Conservation (phyloP, 1,139 yeast genomes). For the Nadsonia commutata region DNA sequence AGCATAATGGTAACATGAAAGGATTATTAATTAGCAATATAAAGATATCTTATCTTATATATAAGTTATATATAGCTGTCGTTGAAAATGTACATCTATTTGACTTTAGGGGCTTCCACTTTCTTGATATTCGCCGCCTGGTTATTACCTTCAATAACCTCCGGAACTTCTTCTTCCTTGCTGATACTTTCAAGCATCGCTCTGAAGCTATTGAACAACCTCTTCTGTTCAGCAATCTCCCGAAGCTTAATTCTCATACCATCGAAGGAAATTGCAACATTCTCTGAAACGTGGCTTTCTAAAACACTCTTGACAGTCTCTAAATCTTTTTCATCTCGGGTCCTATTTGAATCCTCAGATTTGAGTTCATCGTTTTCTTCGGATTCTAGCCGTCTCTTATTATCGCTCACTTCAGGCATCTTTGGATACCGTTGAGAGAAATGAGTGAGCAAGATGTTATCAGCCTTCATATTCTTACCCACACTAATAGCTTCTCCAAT, state of each 20-base stretch:
- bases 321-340: conserved; percentile 12
- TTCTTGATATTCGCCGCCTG: background rate
- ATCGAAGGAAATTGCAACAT: conserved; percentile 42
- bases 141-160: background rate
- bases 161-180: background rate
- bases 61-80: no score
- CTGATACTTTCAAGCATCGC: background rate
- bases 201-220: background rate
- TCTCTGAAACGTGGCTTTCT: conserved; percentile 7
- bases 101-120: background rate
- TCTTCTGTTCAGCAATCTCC: conserved; percentile 22
- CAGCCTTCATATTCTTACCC: conserved; percentile 56
- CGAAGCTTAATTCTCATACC: conserved; percentile 37
- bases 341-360: background rate
- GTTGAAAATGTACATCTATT: no score
- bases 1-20: no score
- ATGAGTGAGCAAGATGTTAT: conserved; percentile 66
- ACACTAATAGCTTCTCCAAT: conserved; percentile 72
- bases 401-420: conserved; percentile 28
- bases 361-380: conserved; percentile 11
- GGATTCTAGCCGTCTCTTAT: conserved; percentile 19
- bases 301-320: conserved; percentile 5
- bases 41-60: no score
- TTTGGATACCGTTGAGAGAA: conserved; percentile 83
- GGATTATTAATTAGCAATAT: no score